A percentile compares a stretch with the other conserved stretches of the same genome.
Conservation (phyloP, 2,329 filamentous ascomycete genomes). For the Ascochyta fabae region DNA sequence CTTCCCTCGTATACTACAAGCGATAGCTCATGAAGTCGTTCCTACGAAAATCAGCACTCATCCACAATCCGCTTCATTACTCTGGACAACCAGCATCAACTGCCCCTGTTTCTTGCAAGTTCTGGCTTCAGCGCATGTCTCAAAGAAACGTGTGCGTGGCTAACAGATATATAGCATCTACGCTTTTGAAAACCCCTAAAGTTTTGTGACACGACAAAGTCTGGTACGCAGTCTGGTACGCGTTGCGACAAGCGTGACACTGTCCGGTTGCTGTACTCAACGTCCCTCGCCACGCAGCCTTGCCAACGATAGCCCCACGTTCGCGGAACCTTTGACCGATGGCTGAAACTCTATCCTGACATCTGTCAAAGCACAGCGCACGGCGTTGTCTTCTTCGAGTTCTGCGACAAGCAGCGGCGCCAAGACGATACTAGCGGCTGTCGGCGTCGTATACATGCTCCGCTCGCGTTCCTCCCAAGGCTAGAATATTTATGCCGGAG, state of each 20-base stretch:
- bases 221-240: background rate
- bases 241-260: background rate
- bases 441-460: background rate
- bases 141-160: too few species aligned
- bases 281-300: slow-evolving; percentile 12
- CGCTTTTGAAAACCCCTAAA: background rate
- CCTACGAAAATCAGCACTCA: too few species aligned
- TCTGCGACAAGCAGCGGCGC: slow-evolving; percentile 6
- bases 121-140: too few species aligned
- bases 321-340: slow-evolving; percentile 9
- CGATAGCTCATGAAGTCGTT: too few species aligned
- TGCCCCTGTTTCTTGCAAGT: too few species aligned
- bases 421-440: background rate
- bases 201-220: background rate
- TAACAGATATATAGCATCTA: too few species aligned
- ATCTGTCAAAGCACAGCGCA: slow-evolving; percentile 14
- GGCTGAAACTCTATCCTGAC: slow-evolving; percentile 8
- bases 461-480: background rate
- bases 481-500: slow-evolving; percentile 10
- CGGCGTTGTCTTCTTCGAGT: background rate
- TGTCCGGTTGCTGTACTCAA: background rate
- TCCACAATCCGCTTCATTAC: too few species aligned
- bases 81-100: too few species aligned
- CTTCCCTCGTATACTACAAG: too few species aligned
- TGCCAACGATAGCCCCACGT: slow-evolving; percentile 4